Evolutionary conservation across 2,329 filamentous ascomycete genomes (phyloP).

Genomic region (Diaporthe ilicicola): DNA sequence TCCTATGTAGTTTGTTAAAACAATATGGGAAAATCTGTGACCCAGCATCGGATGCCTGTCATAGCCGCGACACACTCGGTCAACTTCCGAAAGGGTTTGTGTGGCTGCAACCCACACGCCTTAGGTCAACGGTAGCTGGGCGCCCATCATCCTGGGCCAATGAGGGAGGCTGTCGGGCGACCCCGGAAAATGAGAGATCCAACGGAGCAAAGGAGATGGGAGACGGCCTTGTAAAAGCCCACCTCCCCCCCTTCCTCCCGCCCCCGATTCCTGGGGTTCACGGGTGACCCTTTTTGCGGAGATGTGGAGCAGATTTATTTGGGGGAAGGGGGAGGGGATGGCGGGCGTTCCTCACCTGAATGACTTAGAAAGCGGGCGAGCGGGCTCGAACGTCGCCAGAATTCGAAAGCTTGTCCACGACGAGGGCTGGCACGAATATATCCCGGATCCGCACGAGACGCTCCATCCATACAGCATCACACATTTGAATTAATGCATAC

Average conservation of each 20-base stretch:
- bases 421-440: slow-evolving; percentile 17
- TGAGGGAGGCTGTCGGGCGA: slow-evolving; percentile 4
- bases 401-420: slow-evolving; percentile 5
- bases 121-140: slow-evolving; percentile 5
- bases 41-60: slow-evolving; percentile 5
- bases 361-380: background rate
- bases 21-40: slow-evolving; percentile 17
- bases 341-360: background rate
- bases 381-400: slow-evolving; percentile 8
- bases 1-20: background rate
- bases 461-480: background rate
- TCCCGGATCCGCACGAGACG: slow-evolving; percentile 12
- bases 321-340: background rate
- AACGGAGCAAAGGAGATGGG: slow-evolving; percentile 11
- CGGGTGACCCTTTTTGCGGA: slow-evolving; percentile 15
- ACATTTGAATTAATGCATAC: background rate
- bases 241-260: background rate
- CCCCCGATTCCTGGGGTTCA: slow-evolving; percentile 16
- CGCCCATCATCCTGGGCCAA: slow-evolving; percentile 3
- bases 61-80: slow-evolving; percentile 17
- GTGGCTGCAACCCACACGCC: slow-evolving; percentile 13
- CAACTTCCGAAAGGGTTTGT: slow-evolving; percentile 8
- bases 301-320: slow-evolving; percentile 8
- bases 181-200: slow-evolving; percentile 8
- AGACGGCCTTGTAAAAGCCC: background rate